phyloP scores from a whole-genome alignment of 208 protist species.

The Leishmania guyanensis region DNA sequence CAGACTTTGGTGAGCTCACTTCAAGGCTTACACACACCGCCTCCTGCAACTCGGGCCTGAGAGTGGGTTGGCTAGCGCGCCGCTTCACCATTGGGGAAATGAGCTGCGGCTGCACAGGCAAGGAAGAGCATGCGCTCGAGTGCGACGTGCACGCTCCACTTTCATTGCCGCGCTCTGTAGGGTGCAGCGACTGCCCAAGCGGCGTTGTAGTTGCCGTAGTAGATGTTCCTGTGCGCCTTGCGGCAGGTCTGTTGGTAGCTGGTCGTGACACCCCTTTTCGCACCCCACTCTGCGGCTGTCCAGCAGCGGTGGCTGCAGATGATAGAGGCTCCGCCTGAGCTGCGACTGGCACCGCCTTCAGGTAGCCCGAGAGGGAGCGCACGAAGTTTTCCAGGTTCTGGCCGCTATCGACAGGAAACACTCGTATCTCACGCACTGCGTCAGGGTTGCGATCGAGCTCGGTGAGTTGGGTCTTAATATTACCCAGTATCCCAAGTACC shows the following conservation, averaged over 20 bases:
- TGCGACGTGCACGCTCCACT: not conserved
- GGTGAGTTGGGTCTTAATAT: slow-evolving; percentile 31
- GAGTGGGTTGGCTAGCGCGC: slow-evolving; percentile 7
- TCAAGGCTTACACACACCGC: slow-evolving; percentile 10
- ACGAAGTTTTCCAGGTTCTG: slow-evolving; percentile 34
- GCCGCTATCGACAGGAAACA: slow-evolving; percentile 26
- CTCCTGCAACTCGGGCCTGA: slow-evolving; percentile 1
- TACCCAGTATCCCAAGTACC: slow-evolving; percentile 25
- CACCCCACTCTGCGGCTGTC: not conserved
- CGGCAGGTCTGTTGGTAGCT: not conserved
- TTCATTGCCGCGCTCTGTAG: not conserved
- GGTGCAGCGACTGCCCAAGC: not conserved
- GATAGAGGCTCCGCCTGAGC: not conserved
- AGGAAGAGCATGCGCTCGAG: slow-evolving; percentile 30
- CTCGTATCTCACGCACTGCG: slow-evolving; percentile 20
- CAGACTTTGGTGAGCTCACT: not conserved
- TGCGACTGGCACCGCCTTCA: not conserved
- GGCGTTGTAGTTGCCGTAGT: not conserved
- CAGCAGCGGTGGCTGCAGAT: not conserved
- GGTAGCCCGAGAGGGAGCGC: slow-evolving; percentile 16
- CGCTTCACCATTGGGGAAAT: slow-evolving; percentile 26
- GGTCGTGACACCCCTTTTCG: not conserved
- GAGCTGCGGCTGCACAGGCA: slow-evolving; percentile 27
- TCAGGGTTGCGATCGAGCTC: slow-evolving; percentile 10
- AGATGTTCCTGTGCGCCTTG: not conserved